phyloP scores from a whole-genome alignment of 345 rosid genomes.

The Melastoma malabathricum region DNA sequence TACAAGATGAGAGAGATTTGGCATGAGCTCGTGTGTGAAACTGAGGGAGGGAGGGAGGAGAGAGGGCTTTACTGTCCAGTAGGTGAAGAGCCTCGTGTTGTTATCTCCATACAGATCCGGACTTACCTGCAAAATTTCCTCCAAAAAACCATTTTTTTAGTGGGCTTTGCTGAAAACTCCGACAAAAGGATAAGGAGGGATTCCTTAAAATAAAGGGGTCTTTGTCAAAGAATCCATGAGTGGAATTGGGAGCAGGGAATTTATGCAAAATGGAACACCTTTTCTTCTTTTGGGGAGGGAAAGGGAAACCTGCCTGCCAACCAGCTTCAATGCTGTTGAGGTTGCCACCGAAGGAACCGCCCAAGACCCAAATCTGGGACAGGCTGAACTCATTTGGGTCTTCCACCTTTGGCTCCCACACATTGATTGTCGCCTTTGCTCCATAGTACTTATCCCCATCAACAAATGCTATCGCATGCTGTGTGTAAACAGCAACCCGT shows the following conservation, averaged over 20 bases:
- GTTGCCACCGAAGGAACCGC: not conserved
- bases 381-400: not conserved
- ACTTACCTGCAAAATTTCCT: not conserved
- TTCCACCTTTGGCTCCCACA: not conserved
- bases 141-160: not conserved
- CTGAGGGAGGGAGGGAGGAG: too few relatives aligned
- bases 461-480: not conserved
- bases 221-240: too few relatives aligned
- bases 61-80: constrained; percentile 22
- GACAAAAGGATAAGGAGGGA: not conserved
- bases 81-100: constrained; percentile 9
- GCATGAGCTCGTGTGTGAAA: not conserved
- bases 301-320: not conserved
- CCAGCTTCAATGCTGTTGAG: constrained; percentile 1
- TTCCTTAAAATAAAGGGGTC: not conserved
- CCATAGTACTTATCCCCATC: not conserved
- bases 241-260: too few relatives aligned
- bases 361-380: constrained; percentile 4
- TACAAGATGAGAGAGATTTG: not conserved
- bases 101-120: not conserved
- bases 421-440: not conserved
- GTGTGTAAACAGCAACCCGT: not conserved
- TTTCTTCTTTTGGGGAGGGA: too few relatives aligned
- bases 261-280: too few relatives aligned
- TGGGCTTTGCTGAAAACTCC: not conserved